These are phyloP conservation scores for Wickerhamomyces subpelliculosus DNA, from an alignment of 805 yeast genomes.

Conservation along the genomic window DNA sequence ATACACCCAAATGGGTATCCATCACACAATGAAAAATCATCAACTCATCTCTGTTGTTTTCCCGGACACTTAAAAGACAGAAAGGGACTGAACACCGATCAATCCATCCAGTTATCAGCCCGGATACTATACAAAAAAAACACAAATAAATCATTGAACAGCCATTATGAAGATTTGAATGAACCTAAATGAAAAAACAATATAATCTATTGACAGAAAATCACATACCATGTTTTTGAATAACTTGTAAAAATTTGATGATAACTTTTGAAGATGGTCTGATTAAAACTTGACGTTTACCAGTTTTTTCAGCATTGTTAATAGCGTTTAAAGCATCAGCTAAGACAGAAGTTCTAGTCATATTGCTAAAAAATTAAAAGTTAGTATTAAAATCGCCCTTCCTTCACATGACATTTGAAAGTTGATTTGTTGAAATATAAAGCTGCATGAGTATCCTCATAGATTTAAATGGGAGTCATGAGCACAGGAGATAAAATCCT, in stretches of 20 bases:
- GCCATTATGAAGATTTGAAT: no score
- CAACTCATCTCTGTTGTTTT: conserved; percentile 34
- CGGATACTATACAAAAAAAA: conserved; percentile 52
- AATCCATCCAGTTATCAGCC: conserved; percentile 98
- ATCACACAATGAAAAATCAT: conserved; percentile 4
- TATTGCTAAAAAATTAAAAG: conserved; percentile 25
- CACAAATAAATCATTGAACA: no score
- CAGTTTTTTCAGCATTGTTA: conserved; percentile 97
- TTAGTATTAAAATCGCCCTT: no score
- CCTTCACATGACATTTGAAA: no score
- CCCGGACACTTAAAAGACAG: conserved; percentile 98
- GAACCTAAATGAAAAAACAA: no score
- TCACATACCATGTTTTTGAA: conserved; percentile 76
- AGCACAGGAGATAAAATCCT: conserved; percentile 22
- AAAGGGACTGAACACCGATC: conserved; percentile 81
- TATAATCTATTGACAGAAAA: no score
- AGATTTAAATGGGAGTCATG: conserved; percentile 32
- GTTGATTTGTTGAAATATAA: conserved; percentile 10
- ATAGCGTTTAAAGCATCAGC: conserved; percentile 94
- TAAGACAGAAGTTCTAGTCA: conserved; percentile 94
- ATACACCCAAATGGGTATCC: not conserved
- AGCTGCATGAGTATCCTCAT: conserved; percentile 42
- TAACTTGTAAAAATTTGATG: conserved; percentile 92
- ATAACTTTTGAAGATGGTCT: conserved; percentile 98
- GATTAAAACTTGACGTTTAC: conserved; percentile 96